Conservation (phyloP, 345 rosid genomes). For the Gossypium anomalum region DNA sequence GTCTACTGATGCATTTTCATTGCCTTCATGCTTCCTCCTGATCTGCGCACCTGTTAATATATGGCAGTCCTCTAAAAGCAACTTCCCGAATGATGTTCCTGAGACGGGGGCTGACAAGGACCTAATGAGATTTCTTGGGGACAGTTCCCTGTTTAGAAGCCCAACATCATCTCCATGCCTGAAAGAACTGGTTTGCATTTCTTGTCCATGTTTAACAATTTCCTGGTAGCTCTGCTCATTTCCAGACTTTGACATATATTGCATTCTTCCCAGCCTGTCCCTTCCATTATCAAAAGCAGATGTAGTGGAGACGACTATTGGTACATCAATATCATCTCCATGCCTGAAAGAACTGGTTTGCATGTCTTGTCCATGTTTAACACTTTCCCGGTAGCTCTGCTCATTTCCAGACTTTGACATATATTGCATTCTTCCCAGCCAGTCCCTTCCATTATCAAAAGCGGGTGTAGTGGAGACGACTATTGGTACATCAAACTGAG, state of each 20-base stretch:
- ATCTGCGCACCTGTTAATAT: conserved; percentile 74
- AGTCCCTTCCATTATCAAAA: conserved; percentile 29
- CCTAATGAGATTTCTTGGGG: conserved; percentile 70
- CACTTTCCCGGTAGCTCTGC: conserved; percentile 28
- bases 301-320: too few species aligned
- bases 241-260: conserved; percentile 21
- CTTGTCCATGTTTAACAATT: conserved; percentile 35
- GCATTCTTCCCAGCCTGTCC: conserved; percentile 21
- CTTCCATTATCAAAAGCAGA: conserved; percentile 37
- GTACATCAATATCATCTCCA: conserved; percentile 28
- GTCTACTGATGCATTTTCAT: conserved; percentile 31
- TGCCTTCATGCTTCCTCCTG: conserved; percentile 76
- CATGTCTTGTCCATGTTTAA: conserved; percentile 37
- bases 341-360: conserved; percentile 45
- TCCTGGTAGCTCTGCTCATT: conserved; percentile 28
- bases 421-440: conserved; percentile 25
- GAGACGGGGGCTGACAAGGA: conserved; percentile 86
- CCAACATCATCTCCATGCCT: conserved; percentile 38
- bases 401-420: conserved; percentile 21
- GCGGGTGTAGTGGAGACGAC: conserved; percentile 34
- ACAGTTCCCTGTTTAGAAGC: conserved; percentile 32
- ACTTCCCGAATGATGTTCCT: conserved; percentile 80
- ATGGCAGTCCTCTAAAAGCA: conserved; percentile 72
- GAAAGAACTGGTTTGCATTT: conserved; percentile 43
- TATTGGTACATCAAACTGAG: conserved; percentile 26